These are phyloP conservation scores for Globisporangium nagaii DNA, from an alignment of 352 stramenopile species.

Conservation along the genomic window DNA sequence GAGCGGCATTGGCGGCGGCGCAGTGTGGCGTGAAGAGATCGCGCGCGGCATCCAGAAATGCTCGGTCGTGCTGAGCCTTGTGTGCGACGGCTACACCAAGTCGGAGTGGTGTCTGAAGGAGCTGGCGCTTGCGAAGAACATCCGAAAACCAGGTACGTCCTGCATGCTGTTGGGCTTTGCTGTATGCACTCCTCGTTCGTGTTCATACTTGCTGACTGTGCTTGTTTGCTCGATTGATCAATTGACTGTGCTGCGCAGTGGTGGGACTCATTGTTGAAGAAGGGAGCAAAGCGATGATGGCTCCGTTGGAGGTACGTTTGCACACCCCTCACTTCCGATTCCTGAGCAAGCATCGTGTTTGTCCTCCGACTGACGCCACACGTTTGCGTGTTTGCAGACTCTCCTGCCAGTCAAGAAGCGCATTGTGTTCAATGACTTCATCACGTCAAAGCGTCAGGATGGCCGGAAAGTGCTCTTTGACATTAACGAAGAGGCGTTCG, in stretches of 20 bases:
- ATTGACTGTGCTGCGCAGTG: slow-evolving; percentile 13
- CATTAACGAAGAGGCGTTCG: slow-evolving; percentile 40
- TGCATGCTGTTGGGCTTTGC: no score
- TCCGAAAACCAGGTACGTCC: slow-evolving; percentile 49
- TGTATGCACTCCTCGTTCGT: neutral
- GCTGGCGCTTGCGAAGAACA: slow-evolving; percentile 65
- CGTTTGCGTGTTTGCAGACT: slow-evolving; percentile 11
- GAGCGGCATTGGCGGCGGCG: slow-evolving; percentile 64
- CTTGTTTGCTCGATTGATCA: neutral
- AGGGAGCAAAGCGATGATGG: slow-evolving; percentile 31
- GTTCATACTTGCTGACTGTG: slow-evolving; percentile 3
- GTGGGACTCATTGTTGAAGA: slow-evolving; percentile 49
- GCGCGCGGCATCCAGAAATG: slow-evolving; percentile 70
- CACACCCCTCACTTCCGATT: no score
- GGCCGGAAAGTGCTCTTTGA: slow-evolving; percentile 41
- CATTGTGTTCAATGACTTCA: slow-evolving; percentile 55
- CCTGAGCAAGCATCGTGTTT: no score
- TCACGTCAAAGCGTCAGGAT: slow-evolving; percentile 23
- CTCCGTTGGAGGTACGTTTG: slow-evolving; percentile 10
- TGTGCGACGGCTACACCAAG: slow-evolving; percentile 65
- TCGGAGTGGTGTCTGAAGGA: slow-evolving; percentile 83
- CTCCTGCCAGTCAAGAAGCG: slow-evolving; percentile 41
- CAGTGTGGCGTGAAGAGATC: slow-evolving; percentile 79
- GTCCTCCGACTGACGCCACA: neutral
- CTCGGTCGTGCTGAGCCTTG: slow-evolving; percentile 63